Percentiles rank a stretch among this genome's conserved stretches.
These are phyloP conservation scores for Volutella citrinella DNA, from an alignment of 2,329 filamentous ascomycete genomes.

Conservation along the genomic window DNA sequence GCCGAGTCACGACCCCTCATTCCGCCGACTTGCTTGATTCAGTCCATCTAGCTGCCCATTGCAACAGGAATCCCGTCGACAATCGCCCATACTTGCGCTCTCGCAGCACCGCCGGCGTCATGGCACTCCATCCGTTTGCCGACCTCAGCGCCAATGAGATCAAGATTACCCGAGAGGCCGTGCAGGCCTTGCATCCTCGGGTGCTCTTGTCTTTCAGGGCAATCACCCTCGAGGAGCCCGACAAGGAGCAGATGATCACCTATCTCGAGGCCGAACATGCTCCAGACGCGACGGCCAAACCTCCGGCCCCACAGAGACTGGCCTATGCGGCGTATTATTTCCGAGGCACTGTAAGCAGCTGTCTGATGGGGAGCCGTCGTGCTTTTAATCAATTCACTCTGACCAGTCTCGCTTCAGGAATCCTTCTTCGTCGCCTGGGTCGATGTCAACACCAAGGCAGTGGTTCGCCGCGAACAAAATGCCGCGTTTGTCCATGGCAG, in stretches of 20 bases:
- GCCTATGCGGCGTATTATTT: conserved; percentile 9
- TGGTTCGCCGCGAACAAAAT: conserved; percentile 1
- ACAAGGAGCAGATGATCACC: conserved; percentile 6
- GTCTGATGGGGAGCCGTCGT: too few species aligned
- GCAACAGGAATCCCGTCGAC: too few species aligned
- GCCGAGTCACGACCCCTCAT: too few species aligned
- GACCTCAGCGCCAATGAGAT: conserved; percentile 10
- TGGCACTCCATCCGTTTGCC: conserved; percentile 8
- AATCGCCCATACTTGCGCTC: too few species aligned
- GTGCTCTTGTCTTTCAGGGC: conserved; percentile 9
- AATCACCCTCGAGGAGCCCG: conserved; percentile 8
- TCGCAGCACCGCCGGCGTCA: too few species aligned
- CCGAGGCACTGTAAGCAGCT: conserved; percentile 6
- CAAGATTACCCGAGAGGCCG: conserved; percentile 3
- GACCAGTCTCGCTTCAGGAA: not conserved
- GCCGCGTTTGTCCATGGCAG: conserved; percentile 3
- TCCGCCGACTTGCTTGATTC: too few species aligned
- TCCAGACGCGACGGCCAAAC: not conserved
- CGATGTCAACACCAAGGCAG: conserved; percentile 1
- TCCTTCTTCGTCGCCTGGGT: conserved; percentile 5
- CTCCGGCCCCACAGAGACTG: conserved; percentile 1
- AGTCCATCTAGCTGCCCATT: too few species aligned
- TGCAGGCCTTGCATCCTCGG: conserved; percentile 6
- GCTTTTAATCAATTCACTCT: not conserved
- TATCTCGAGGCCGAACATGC: conserved; percentile 5